Evolutionary conservation across 306 rosid genomes (phyloP).

Genomic region (Corylus heterophylla): DNA sequence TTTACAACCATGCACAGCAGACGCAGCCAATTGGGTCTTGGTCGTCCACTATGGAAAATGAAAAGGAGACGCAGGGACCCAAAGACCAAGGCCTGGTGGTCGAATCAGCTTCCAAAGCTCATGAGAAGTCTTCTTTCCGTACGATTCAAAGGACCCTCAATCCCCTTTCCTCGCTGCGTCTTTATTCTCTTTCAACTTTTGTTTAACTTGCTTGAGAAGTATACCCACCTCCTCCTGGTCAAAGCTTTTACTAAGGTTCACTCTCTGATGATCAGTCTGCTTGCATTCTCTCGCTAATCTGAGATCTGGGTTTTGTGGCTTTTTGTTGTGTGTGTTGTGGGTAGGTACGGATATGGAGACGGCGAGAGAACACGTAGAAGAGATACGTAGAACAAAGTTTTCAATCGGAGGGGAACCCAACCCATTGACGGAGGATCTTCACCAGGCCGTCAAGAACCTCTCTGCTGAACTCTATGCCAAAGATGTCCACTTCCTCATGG

Average conservation of each 20-base stretch:
- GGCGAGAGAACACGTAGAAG: slow-evolving; percentile 53
- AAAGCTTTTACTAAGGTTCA: background rate
- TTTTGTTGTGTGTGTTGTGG: background rate
- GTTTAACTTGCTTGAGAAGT: slow-evolving; percentile 10
- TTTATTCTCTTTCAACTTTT: background rate
- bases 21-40: no score
- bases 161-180: background rate
- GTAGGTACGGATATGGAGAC: slow-evolving; percentile 20
- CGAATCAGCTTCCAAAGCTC: slow-evolving; percentile 17
- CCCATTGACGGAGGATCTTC: slow-evolving; percentile 51
- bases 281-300: background rate
- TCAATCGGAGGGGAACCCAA: slow-evolving; percentile 52
- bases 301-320: background rate
- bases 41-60: background rate
- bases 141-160: background rate
- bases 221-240: background rate
- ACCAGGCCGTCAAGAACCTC: slow-evolving; percentile 57
- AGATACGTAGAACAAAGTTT: slow-evolving; percentile 53
- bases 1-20: no score
- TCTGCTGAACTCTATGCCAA: slow-evolving; percentile 69
- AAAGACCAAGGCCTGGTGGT: background rate
- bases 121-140: background rate
- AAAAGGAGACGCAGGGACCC: background rate
- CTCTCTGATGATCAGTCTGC: background rate
- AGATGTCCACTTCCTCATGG: slow-evolving; percentile 80